Conservation (phyloP, 306 rosid species). For the Prosopis cineraria region DNA sequence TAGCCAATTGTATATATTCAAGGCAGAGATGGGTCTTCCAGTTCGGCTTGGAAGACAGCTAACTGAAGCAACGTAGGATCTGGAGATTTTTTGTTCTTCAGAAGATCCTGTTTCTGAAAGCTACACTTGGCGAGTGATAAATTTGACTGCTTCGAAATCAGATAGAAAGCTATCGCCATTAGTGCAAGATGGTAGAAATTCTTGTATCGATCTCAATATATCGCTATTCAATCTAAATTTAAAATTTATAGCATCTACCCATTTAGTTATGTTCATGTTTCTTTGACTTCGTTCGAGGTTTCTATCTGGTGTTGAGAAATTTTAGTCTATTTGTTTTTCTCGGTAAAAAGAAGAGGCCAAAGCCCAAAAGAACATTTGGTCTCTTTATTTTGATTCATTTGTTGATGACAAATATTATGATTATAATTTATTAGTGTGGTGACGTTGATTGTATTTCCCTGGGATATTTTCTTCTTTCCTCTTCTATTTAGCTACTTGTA, state of each 20-base stretch:
- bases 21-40: conserved; percentile 31
- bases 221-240: background rate
- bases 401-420: too few relatives aligned
- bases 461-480: too few relatives aligned
- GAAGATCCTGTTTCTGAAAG: conserved; percentile 24
- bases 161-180: conserved; percentile 11
- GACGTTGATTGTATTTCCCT: too few relatives aligned
- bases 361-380: too few relatives aligned
- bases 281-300: background rate
- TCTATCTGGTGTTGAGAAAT: background rate
- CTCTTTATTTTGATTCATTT: conserved; percentile 13
- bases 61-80: background rate
- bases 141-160: conserved; percentile 27
- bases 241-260: background rate
- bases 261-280: background rate
- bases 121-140: background rate
- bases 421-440: too few relatives aligned
- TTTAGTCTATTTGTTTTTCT: background rate
- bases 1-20: conserved; percentile 52
- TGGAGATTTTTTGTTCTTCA: conserved; percentile 27
- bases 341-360: too few relatives aligned
- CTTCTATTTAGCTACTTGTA: too few relatives aligned
- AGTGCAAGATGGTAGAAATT: background rate
- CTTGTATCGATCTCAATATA: background rate
- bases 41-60: background rate